phyloP scores from a whole-genome alignment of 2,329 filamentous ascomycete species.

The Ophiostoma sp. region DNA sequence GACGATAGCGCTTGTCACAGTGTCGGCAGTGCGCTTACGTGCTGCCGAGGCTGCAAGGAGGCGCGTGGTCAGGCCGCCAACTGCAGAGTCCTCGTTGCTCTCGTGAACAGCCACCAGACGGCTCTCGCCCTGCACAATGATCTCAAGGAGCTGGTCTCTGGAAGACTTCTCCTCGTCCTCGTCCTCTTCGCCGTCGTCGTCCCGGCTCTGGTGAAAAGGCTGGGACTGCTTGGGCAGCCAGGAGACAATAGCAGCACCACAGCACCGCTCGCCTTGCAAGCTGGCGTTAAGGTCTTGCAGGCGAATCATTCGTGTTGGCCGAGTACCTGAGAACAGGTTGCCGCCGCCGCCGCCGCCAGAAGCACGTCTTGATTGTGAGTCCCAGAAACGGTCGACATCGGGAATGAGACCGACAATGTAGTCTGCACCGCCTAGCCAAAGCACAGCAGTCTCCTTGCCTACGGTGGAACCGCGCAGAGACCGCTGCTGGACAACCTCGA shows the following conservation, averaged over 20 bases:
- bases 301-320: slow-evolving; percentile 52
- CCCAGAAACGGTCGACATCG: slow-evolving; percentile 53
- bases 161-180: slow-evolving; percentile 25
- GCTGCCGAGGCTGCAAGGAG: slow-evolving; percentile 28
- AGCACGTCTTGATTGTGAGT: slow-evolving; percentile 50
- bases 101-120: slow-evolving; percentile 52
- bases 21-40: slow-evolving; percentile 33
- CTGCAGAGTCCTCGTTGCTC: slow-evolving; percentile 36
- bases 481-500: slow-evolving; percentile 46
- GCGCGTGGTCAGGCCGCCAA: slow-evolving; percentile 35
- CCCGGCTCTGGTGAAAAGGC: slow-evolving; percentile 16
- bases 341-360: slow-evolving; percentile 38
- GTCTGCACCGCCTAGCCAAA: slow-evolving; percentile 54
- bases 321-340: slow-evolving; percentile 52
- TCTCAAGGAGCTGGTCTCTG: slow-evolving; percentile 40
- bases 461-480: slow-evolving; percentile 38
- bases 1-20: slow-evolving; percentile 45
- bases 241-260: slow-evolving; percentile 44
- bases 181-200: slow-evolving; percentile 26
- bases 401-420: slow-evolving; percentile 52
- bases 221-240: slow-evolving; percentile 30
- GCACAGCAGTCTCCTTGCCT: slow-evolving; percentile 49
- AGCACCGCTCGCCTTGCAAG: slow-evolving; percentile 53
- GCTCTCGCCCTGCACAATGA: slow-evolving; percentile 52
- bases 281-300: slow-evolving; percentile 49